Base-by-base conservation (phyloP, 108 stramenopile genomes). In the Skeletonema menzelii region DNA sequence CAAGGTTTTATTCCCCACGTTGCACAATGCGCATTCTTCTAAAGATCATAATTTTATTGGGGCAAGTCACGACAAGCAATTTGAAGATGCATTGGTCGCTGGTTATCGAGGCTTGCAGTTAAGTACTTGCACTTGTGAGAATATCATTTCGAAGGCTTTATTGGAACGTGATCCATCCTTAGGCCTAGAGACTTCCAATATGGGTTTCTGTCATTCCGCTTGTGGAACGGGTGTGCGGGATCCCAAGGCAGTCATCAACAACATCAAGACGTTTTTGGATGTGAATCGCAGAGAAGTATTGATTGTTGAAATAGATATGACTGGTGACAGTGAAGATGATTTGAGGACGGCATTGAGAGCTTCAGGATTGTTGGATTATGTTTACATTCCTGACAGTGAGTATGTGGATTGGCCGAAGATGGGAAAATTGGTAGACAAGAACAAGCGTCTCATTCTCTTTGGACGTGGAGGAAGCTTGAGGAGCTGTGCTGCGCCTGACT, bases 81-180 rank as follows among this genome's bases (percentile, higher is more conserved):
- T 92, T 4, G 91, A 92, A 64, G 47, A 74, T 32, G 86, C 91
- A 1, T 55, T 92, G 34, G 61, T 79, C 24, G 87, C 79, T 8
- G 91, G 91, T 4, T 92, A 87, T 57, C 79, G 91, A 30, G 88
- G 75, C 7, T 56, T 92, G 35, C 80, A 80, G 67, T 35, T 92
- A 1, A 85, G 82, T 64, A 40, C 84, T 53, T 89, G 91, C 30
- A 76, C 75, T 28, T 92, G 91, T 47, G 82, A 72, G 42, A 53
- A 61, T 17, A 13, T 73, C 2, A 24, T 65, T 24, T 53, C 53
- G 7, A 40, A 34, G 0, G 24, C 10, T 30, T 37, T 73, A 15
- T 27, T 73, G 64, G 56, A 58, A 32, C 47, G 60, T 15, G 55
- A 73, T 46, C 38, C 11, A 27, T 64, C 35, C 24, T 56, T 38